Base-by-base conservation (phyloP, 768 basidiomycete genomes). In the Termitomyces titanicus region DNA sequence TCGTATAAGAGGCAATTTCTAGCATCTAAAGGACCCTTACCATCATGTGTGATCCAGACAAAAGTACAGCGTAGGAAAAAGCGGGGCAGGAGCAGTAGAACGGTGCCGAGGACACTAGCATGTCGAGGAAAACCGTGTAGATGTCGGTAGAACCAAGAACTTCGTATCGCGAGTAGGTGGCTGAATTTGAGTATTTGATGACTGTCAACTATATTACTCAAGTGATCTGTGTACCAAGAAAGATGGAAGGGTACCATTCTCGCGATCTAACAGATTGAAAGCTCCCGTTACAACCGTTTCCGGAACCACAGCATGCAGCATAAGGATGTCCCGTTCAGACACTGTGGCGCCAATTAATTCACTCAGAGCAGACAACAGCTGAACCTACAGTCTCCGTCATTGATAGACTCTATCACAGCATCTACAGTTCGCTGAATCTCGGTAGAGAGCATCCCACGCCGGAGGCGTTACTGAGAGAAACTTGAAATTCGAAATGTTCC, bases 41-140 rank as follows among this genome's bases (percentile, higher is more conserved):
- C 86, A 88, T 85, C 18, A 84, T 63, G 63, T 89, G 83, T 2
- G 80, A 78, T 43, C 79, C 77, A 17, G 80, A 74, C 46, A 80
- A 70, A 33, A 92, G 68, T 17, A 89, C 86, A 6, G 81, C 76
- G 55, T 81, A 84, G 4, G 80, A 68, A 63, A 89, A 92, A 0
- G 91, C 82, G 2, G 88, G 86, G 62, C 90, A 93, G 13, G 85
- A 80, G 66, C 91, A 92, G 58, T 84, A 90, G 57, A 78, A 78
- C 11, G 80, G 74, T 4, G 73, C 69, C 20, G 68, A 63, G 11
- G 75, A 64, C 25, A 66, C 58, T n/a, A 66, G 57, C 46, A 78
- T 70, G 57, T 75, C 72, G 20, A 86, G 71, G 42, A 77, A 72
- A 35, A 92, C 83, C 29, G 74, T 71, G 64, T 90, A 87, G 6